A percentile compares a stretch with the other conserved stretches of the same genome.
Conservation (phyloP, 805 yeast genomes). For the Cyberlindnera euphorbiae region DNA sequence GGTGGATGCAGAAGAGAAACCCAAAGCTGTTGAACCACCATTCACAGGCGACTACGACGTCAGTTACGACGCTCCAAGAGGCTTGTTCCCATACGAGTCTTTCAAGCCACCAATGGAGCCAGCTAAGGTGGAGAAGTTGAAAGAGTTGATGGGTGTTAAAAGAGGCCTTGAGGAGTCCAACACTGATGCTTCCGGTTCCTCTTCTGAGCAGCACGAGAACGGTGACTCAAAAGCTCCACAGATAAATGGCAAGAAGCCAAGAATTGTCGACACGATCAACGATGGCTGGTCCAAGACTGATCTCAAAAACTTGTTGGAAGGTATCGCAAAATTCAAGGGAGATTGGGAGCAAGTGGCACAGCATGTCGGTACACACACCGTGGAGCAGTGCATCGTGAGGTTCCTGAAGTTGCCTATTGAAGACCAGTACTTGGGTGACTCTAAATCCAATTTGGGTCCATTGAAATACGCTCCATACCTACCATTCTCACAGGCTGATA, state of each 20-base stretch:
- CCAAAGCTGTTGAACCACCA: constrained; percentile 66
- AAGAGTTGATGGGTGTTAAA: constrained; percentile 29
- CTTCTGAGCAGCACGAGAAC: too few relatives aligned
- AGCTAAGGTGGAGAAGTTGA: constrained; percentile 37
- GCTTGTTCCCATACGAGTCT: constrained; percentile 86
- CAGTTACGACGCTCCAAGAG: constrained; percentile 84
- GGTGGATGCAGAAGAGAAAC: constrained; percentile 73
- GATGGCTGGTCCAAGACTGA: constrained; percentile 68
- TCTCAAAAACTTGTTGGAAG: constrained; percentile 54
- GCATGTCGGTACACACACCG: constrained; percentile 60
- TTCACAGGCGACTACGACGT: constrained; percentile 73
- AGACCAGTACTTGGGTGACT: constrained; percentile 55
- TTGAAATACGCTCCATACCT: constrained; percentile 77
- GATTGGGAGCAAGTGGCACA: constrained; percentile 80
- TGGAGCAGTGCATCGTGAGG: constrained; percentile 76
- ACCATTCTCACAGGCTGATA: constrained; percentile 81
- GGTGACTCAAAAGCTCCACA: too few relatives aligned
- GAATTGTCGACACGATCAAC: constrained; percentile 31
- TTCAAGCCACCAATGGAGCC: constrained; percentile 56
- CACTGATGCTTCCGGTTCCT: too few relatives aligned
- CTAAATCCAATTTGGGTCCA: constrained; percentile 48
- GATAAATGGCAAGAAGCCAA: constrained; percentile 33
- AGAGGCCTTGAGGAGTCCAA: constrained; percentile 11
- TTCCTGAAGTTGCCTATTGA: constrained; percentile 80
- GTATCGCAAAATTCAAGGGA: constrained; percentile 54